Base-by-base conservation (phyloP, 768 basidiomycete genomes). In the Pleurotus djamor region DNA sequence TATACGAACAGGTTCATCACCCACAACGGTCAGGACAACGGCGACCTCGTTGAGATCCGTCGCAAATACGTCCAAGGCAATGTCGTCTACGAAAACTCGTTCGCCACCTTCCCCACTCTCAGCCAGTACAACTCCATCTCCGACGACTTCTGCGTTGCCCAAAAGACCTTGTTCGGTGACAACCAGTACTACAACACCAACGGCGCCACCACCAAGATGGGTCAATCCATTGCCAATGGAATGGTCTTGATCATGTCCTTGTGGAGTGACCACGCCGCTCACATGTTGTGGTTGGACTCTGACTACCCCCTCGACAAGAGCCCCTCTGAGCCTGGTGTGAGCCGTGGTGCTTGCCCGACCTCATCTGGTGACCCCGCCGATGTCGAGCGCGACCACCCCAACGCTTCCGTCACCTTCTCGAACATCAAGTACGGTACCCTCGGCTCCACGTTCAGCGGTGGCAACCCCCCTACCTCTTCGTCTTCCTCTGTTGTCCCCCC, bases 1-100 rank as follows among this genome's bases (percentile, higher is more conserved):
- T n/a, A n/a, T n/a, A n/a, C n/a, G n/a, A n/a, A 16, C 13, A 55
- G 79, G 62, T 80, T 79, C 75, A 60, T 79, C 64, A 76, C 78
- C 57, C 54, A 57, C 55, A 69, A 73, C 68, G 41, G 41, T 14
- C n/a, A 14, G 5, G 54, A 38, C 16, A 55, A 43, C 14, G 17
- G 54, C 54, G 9, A 17, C n/a, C 54, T 55, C 13, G 28, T 43
- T n/a, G 54, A 72, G 70, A 68, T 70, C 75, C 57, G 61, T 71
- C 61, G 66, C 67, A 38, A 75, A 76, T 49, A 68, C 72, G 72
- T 77, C 56, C 77, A 77, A 65, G 65, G 73, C 62, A 74, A 74
- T 47, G 64, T 66, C 49, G 71, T 74, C 59, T 74, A 75, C 67
- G 68, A 67, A 55, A 77, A 79, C 70, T 68, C 71, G 56, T 59